Percentiles rank a stretch among this genome's conserved stretches.
phyloP scores from a whole-genome alignment of 345 rosid species.

The Melastoma malabathricum region DNA sequence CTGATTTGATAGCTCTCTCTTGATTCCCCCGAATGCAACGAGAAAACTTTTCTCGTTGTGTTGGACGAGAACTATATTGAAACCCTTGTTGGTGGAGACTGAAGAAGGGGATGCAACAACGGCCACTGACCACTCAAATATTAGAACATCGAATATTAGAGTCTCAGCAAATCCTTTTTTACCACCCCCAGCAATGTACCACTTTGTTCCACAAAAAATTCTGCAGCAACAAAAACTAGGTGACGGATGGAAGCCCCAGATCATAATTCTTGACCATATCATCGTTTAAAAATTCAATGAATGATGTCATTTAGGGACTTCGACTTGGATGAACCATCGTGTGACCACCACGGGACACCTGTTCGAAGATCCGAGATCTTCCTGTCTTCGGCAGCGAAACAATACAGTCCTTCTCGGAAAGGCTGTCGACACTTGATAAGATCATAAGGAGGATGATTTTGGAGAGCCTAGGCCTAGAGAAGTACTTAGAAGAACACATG shows the following conservation, averaged over 20 bases:
- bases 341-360: conserved; percentile 64
- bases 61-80: conserved; percentile 72
- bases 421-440: conserved; percentile 28
- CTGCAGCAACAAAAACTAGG: conserved; percentile 92
- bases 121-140: conserved; percentile 75
- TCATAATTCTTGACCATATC: conserved; percentile 94
- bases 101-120: conserved; percentile 62
- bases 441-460: conserved; percentile 34
- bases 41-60: conserved; percentile 90
- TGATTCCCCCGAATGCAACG: conserved; percentile 85
- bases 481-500: conserved; percentile 43
- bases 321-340: conserved; percentile 74
- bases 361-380: background rate
- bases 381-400: conserved; percentile 18
- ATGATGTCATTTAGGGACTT: conserved; percentile 70
- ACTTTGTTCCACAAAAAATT: conserved; percentile 74
- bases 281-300: conserved; percentile 98
- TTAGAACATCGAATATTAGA: conserved; percentile 59
- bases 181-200: conserved; percentile 98
- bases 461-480: conserved; percentile 38
- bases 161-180: conserved; percentile 92
- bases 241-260: conserved; percentile 83
- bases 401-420: conserved; percentile 16
- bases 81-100: conserved; percentile 71
- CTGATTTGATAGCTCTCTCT: conserved; percentile 87